A percentile compares a stretch with the other conserved stretches of the same genome.
Conservation (phyloP, 2,329 filamentous ascomycete genomes). For the Pestalotiopsis sp. region DNA sequence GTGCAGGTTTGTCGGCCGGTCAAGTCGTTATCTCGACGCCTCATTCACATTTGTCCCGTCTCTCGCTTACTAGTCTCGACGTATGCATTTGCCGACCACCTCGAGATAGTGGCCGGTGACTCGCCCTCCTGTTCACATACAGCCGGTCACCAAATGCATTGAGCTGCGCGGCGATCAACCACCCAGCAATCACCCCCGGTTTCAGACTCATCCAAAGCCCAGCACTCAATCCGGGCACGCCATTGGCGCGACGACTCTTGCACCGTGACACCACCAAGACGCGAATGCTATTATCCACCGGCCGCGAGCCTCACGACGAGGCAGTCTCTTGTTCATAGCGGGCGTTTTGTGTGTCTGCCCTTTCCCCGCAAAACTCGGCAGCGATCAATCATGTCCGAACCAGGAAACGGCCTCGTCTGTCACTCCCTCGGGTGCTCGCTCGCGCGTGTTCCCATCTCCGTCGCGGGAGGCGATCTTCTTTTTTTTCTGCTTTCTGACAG, state of each 20-base stretch:
- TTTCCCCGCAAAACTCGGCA: not conserved
- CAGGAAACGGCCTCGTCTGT: not conserved
- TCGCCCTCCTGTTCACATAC: not conserved
- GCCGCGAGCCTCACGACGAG: not conserved
- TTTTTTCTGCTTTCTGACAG: not conserved
- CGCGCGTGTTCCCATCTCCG: not conserved
- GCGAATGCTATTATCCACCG: not conserved
- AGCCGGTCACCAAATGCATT: not conserved
- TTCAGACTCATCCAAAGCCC: not conserved
- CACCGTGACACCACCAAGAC: not conserved
- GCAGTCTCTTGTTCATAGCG: constrained; percentile 4
- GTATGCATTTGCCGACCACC: not conserved
- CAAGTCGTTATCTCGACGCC: not conserved
- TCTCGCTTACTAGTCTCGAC: not conserved
- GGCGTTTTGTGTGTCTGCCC: constrained; percentile 3
- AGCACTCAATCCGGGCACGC: not conserved
- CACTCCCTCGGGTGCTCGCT: not conserved
- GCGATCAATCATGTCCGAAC: not conserved
- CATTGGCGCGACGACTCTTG: not conserved
- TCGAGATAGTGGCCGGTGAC: not conserved
- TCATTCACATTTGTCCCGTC: not conserved
- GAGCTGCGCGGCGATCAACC: constrained; percentile 6
- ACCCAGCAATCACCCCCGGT: not conserved
- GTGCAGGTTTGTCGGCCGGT: not conserved
- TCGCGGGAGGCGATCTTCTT: not conserved